Evolutionary conservation across 495 filamentous ascomycete genomes (phyloP), one percentile per base, ranked within the genome.

Genomic region (Hypoxylon lenormandii): DNA sequence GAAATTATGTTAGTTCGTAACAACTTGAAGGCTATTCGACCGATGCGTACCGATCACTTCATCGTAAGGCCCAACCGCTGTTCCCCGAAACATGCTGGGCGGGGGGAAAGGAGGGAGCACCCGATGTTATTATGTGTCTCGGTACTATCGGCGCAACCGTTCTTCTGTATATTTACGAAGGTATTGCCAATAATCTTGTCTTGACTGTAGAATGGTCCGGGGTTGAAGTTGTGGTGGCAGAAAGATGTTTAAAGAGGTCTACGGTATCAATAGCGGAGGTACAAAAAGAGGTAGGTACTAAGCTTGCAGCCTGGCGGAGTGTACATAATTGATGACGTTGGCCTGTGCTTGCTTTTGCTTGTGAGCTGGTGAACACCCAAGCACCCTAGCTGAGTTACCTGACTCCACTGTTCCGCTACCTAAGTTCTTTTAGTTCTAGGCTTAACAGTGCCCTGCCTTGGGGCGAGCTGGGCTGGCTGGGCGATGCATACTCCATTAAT

Each of bases 41-140:
- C 15, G 6, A 13, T 61, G 75, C 77, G 53, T 80, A 84, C 82
- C 82, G 75, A 84, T 82, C 69, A 72, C 79, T 62, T 84, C 82
- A 75, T 84, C 82, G 73, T 83, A 84, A 28, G 82, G 81, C 57
- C 79, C 79, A 53, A 74, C 75, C 52, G 82, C 81, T 72, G 81
- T 80, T 67, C 81, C 81, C 77, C 82, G 81, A 66, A 84, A 84
- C 82, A 84, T 84, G 71, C 50, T 75, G 78, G 58, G 68, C 62
- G 63, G 62, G 62, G 43, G 51, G n/a, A 45, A 63, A n/a, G n/a
- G 52, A 45, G 7, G 18, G 57, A 61, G 23, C 23, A 51, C 40
- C 61, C 51, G 19, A 62, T 23, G 28, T 28, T 16, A 19, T 47
- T 18, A 12, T 15, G 16, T 4, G 26, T 45, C 12, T 68, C 45